phyloP scores from a whole-genome alignment of 345 rosid genomes.

The Microcos paniculata region DNA sequence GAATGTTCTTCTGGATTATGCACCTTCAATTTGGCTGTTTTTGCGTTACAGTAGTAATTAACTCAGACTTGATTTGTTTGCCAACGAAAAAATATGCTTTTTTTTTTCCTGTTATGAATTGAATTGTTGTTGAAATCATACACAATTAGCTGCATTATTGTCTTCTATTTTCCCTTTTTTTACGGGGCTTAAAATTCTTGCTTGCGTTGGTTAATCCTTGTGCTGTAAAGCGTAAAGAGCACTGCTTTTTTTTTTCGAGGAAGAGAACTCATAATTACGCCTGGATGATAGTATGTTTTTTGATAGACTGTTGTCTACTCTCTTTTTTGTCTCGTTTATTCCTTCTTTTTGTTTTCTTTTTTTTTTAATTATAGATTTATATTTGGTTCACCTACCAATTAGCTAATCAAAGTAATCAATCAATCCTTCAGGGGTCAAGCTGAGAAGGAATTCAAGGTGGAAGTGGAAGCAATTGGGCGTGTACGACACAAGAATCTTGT shows the following conservation, averaged over 20 bases:
- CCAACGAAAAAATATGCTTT: neutral
- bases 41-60: neutral
- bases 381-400: conserved; percentile 4
- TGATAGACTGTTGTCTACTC: neutral
- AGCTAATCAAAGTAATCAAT: neutral
- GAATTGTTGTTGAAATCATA: neutral
- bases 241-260: conserved; percentile 16
- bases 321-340: conserved; percentile 1
- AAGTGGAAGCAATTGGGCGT: conserved; percentile 91
- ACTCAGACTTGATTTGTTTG: neutral
- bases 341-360: no score
- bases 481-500: conserved; percentile 95
- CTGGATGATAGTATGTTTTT: conserved; percentile 11
- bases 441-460: conserved; percentile 94
- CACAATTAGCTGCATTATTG: conserved; percentile 44
- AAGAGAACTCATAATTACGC: neutral
- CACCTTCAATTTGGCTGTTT: neutral
- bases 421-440: conserved; percentile 81
- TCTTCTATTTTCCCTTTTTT: neutral
- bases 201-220: conserved; percentile 19
- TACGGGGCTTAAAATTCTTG: conserved; percentile 21
- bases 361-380: neutral
- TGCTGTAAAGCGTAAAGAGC: conserved; percentile 24
- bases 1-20: neutral
- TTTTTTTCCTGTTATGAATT: neutral